phyloP scores from a whole-genome alignment of 2,329 filamentous ascomycete genomes.

The Fusarium buxicola region DNA sequence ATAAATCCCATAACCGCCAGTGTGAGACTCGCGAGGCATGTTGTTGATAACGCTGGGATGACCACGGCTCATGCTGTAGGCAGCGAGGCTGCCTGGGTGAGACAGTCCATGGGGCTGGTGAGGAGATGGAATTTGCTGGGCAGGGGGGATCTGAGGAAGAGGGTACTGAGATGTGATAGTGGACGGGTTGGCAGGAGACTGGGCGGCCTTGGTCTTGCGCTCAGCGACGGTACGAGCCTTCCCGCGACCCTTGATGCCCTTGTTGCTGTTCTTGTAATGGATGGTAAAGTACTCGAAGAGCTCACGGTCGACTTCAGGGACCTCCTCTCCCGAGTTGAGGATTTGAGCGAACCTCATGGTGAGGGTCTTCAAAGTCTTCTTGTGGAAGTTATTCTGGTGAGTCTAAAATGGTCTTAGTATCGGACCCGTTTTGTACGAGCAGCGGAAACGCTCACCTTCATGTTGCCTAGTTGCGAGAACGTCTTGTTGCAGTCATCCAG shows the following conservation, averaged over 20 bases:
- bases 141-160: constrained; percentile 45
- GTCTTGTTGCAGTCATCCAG: constrained; percentile 87
- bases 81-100: constrained; percentile 46
- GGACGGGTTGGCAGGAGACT: constrained; percentile 37
- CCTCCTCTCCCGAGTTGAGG: constrained; percentile 65
- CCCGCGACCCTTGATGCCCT: constrained; percentile 95
- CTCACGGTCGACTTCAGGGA: constrained; percentile 77
- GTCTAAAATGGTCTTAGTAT: constrained; percentile 62
- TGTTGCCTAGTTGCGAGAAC: constrained; percentile 90
- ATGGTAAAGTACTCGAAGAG: constrained; percentile 86
- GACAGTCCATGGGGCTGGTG: constrained; percentile 44
- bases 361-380: constrained; percentile 75
- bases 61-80: constrained; percentile 50
- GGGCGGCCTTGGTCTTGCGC: constrained; percentile 46
- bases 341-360: constrained; percentile 74
- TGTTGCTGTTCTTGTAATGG: constrained; percentile 98
- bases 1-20: constrained; percentile 57
- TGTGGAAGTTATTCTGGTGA: constrained; percentile 95
- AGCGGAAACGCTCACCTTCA: constrained; percentile 72
- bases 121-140: constrained; percentile 32
- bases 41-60: constrained; percentile 44
- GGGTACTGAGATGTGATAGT: constrained; percentile 39
- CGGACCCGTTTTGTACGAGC: background rate
- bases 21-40: constrained; percentile 48
- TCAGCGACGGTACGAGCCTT: constrained; percentile 77